Conservation (phyloP, 352 stramenopile species). For the Stramenopiles sp. region DNA sequence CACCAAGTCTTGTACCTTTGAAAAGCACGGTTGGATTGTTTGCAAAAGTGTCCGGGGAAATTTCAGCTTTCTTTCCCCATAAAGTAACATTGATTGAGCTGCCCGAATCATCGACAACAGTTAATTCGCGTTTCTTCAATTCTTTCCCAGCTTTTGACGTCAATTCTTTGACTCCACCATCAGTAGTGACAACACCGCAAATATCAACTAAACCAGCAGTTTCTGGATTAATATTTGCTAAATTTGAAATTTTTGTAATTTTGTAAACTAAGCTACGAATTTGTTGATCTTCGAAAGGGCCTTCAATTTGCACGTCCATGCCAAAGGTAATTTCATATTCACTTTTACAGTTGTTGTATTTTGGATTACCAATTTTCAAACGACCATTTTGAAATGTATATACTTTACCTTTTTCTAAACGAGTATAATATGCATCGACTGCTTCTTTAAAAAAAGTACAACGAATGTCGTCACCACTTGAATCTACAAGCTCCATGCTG, state of each 20-base stretch:
- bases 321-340: constrained; percentile 96
- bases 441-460: constrained; percentile 97
- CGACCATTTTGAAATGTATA: constrained; percentile 83
- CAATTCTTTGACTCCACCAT: constrained; percentile 67
- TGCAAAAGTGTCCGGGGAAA: constrained; percentile 49
- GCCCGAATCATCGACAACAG: constrained; percentile 80
- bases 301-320: constrained; percentile 72
- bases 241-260: too few relatives aligned
- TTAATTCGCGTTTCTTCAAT: constrained; percentile 85
- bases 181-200: constrained; percentile 76
- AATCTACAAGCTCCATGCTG: constrained; percentile 82
- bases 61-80: constrained; percentile 71
- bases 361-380: constrained; percentile 89
- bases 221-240: too few relatives aligned
- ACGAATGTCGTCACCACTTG: constrained; percentile 78
- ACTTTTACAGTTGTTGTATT: constrained; percentile 86
- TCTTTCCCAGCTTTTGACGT: constrained; percentile 81
- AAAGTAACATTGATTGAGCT: constrained; percentile 86
- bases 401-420: constrained; percentile 37
- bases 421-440: constrained; percentile 92
- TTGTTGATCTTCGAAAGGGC: constrained; percentile 36
- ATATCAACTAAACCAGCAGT: too few relatives aligned
- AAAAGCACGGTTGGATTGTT: constrained; percentile 78
- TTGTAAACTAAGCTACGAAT: too few relatives aligned
- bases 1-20: constrained; percentile 74